These are phyloP conservation scores for Raffaelea ambrosiae DNA, from an alignment of 2,329 filamentous ascomycete species.

Conservation along the genomic window DNA sequence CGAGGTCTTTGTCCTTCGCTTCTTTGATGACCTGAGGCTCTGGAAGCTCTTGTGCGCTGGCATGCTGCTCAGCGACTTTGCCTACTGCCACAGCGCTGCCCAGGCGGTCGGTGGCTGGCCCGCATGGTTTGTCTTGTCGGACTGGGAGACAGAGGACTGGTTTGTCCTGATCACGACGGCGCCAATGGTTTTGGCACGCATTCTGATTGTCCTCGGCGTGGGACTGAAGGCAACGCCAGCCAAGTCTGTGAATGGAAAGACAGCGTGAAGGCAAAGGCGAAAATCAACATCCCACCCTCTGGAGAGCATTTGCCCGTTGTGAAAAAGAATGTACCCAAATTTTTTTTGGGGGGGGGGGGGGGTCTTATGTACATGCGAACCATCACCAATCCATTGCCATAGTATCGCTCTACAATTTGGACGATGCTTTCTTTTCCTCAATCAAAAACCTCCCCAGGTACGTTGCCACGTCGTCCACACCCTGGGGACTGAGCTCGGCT, in stretches of 20 bases:
- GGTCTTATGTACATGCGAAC: too few species aligned
- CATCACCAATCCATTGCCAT: too few species aligned
- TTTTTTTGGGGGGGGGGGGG: too few species aligned
- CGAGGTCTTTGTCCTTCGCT: slow-evolving; percentile 25
- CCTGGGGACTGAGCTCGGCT: not conserved
- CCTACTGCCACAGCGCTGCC: slow-evolving; percentile 19
- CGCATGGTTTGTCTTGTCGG: slow-evolving; percentile 13
- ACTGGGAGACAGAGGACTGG: slow-evolving; percentile 23
- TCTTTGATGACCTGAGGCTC: slow-evolving; percentile 20
- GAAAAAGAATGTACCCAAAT: too few species aligned
- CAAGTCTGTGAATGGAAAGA: too few species aligned
- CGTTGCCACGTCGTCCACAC: not conserved
- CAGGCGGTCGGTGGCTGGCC: slow-evolving; percentile 26
- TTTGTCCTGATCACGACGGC: slow-evolving; percentile 17
- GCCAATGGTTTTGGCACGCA: slow-evolving; percentile 19
- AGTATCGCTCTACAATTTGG: not conserved
- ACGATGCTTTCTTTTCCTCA: not conserved
- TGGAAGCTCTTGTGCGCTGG: slow-evolving; percentile 26
- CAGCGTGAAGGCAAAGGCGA: too few species aligned
- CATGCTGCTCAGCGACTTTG: slow-evolving; percentile 26
- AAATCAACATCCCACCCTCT: too few species aligned
- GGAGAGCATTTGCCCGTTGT: too few species aligned
- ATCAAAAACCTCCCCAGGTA: not conserved
- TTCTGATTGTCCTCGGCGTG: slow-evolving; percentile 20
- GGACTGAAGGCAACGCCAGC: slow-evolving; percentile 12